Evolutionary conservation across 495 filamentous ascomycete species (phyloP), one percentile per base, ranked within the genome.

Genomic region (Echria macrotheca): DNA sequence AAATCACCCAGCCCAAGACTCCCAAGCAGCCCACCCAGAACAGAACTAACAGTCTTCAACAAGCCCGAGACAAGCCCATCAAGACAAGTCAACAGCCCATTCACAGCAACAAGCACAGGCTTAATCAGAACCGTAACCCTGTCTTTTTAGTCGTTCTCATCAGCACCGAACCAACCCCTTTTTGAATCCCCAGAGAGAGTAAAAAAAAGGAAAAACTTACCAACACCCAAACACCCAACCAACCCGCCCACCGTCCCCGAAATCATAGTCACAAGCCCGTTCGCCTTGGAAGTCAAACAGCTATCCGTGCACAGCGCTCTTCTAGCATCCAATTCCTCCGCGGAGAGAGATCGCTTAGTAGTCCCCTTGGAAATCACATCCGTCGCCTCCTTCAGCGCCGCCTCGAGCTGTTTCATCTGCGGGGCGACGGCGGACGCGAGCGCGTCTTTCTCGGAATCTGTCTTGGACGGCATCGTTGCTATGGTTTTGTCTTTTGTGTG

Each of bases 1-100:
- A 48, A 33, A 3, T 32, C 22, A 0, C 31, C 45, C 6, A 48
- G 32, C 1, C 45, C 45, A 15, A 44, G 7, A n/a, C n/a, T n/a
- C n/a, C n/a, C n/a, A n/a, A n/a, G n/a, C 41, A 44, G n/a, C 4
- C 44, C 44, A 2, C 44, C 44, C 4, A 46, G 29, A 4, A 32
- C 26, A 7, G 31, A 25, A 3, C 25, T 29, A 17, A 50, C 48
- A 2, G 48, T 50, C 29, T 29, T 25, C 39, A 44, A 7, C 5
- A 50, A n/a, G 0, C 48, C 48, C 19, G 48, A 22, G 8, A 50
- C 48, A 26, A 50, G n/a, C 1, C 48, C 48, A 14, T 50, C 48
- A 11, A 50, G 39, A 36, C 48, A 50, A 3, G 28, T 14, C 11
- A 50, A 15, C 38, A 50, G 21, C 12, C 48, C 48, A 36, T 44